phyloP scores from a whole-genome alignment of 805 yeast genomes.

The Pichia ethanolica region DNA sequence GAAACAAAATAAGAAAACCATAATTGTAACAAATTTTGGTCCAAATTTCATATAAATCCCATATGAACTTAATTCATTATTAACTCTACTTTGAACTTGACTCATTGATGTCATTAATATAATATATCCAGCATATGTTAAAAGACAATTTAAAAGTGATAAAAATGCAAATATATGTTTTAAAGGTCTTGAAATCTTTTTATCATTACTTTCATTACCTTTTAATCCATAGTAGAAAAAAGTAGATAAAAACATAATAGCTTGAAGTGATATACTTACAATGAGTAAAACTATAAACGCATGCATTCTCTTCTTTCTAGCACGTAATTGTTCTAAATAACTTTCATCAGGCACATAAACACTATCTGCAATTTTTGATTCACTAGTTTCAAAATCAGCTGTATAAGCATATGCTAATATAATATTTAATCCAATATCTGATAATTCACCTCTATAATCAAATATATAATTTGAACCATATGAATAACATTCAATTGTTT shows the following conservation, averaged over 20 bases:
- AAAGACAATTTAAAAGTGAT: conserved; percentile 29
- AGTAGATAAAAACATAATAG: conserved; percentile 25
- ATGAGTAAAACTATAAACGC: not conserved
- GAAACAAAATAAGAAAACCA: conserved; percentile 33
- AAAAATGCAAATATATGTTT: conserved; percentile 32
- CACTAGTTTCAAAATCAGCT: conserved; percentile 1
- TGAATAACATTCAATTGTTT: conserved; percentile 14
- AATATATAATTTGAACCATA: conserved; percentile 25
- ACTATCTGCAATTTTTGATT: not conserved
- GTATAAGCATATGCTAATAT: conserved; percentile 42
- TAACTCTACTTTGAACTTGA: conserved; percentile 23
- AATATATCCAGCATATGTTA: conserved; percentile 27
- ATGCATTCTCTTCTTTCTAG: conserved; percentile 15
- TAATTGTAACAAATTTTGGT: conserved; percentile 26
- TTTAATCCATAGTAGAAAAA: conserved; percentile 32
- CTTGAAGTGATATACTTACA: conserved; percentile 23
- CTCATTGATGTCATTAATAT: conserved; percentile 15
- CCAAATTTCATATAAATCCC: conserved; percentile 42
- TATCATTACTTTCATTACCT: conserved; percentile 29
- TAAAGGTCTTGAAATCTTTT: conserved; percentile 25
- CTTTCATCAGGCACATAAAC: conserved; percentile 18
- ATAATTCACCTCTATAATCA: conserved; percentile 38
- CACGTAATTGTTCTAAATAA: conserved; percentile 19
- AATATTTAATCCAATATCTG: conserved; percentile 33
- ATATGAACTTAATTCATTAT: conserved; percentile 33